Percentiles rank a stretch among this genome's conserved stretches.
These are phyloP conservation scores for Pseudogymnoascus sp. DNA, from an alignment of 2,329 filamentous ascomycete species.

Conservation along the genomic window DNA sequence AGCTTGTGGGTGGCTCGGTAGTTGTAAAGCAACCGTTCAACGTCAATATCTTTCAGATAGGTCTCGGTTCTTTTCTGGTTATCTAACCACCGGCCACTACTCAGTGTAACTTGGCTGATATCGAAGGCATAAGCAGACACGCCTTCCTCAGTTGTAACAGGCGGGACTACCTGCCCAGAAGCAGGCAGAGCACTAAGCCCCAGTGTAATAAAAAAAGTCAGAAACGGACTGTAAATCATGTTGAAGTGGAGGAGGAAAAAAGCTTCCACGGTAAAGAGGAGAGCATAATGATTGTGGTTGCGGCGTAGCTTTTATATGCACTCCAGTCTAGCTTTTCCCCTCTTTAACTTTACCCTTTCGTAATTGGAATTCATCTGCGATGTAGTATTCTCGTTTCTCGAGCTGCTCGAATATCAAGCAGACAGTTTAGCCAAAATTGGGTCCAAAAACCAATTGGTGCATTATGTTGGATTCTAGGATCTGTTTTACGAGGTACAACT, in stretches of 20 bases:
- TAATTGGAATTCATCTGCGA: neutral
- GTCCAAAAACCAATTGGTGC: conserved; percentile 7
- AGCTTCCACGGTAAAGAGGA: neutral
- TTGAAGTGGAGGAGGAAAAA: neutral
- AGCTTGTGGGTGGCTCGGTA: conserved; percentile 40
- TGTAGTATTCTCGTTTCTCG: neutral
- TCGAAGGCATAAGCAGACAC: conserved; percentile 26
- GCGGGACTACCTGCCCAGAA: neutral
- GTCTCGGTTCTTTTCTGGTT: conserved; percentile 40
- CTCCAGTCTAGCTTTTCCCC: neutral
- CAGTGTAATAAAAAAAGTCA: neutral
- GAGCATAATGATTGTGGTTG: neutral
- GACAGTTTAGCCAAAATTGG: neutral
- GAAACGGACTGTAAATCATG: neutral
- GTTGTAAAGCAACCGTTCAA: conserved; percentile 38
- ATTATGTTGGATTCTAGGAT: neutral
- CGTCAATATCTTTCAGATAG: conserved; percentile 39
- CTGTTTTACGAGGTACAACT: neutral
- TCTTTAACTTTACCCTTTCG: neutral
- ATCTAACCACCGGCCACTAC: conserved; percentile 33
- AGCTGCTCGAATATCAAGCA: neutral
- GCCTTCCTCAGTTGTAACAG: neutral
- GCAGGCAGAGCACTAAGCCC: neutral
- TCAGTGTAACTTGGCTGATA: conserved; percentile 34
- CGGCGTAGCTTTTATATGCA: neutral